These are phyloP conservation scores for Plasmodium reichenowi DNA, from an alignment of 169 alveolate species.

Conservation along the genomic window DNA sequence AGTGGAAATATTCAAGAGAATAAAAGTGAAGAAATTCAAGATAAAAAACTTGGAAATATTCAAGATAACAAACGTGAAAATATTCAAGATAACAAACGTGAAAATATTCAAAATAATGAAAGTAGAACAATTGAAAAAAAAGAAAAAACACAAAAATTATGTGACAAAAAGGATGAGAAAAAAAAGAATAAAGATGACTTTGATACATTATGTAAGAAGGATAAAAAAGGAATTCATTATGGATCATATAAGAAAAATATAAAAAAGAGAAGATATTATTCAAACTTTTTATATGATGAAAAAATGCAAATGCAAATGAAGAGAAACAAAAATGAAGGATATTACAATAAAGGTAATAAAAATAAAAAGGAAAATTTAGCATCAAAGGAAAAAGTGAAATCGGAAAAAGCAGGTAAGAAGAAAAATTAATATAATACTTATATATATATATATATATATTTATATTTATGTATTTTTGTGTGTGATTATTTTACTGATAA, in stretches of 20 bases:
- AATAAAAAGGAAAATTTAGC: slow-evolving; percentile 16
- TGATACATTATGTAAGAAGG: slow-evolving; percentile 27
- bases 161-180: slow-evolving; percentile 27
- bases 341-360: slow-evolving; percentile 19
- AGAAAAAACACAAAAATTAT: not conserved
- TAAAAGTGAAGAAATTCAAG: not conserved
- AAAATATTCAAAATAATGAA: not conserved
- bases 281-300: slow-evolving; percentile 36
- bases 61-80: not conserved
- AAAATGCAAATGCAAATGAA: slow-evolving; percentile 33
- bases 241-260: slow-evolving; percentile 66
- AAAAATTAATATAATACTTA: not conserved
- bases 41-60: too few species aligned
- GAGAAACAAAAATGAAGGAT: slow-evolving; percentile 48
- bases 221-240: slow-evolving; percentile 46
- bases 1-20: not conserved
- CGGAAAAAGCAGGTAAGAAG: slow-evolving; percentile 13
- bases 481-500: not conserved
- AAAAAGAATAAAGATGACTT: slow-evolving; percentile 10
- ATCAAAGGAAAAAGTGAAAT: not conserved
- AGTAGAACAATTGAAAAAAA: not conserved
- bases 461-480: not conserved
- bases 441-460: not conserved
- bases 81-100: not conserved
- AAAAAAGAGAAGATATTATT: slow-evolving; percentile 43